Evolutionary conservation across 345 rosid species (phyloP).

Genomic region (Cardamine chenopodiifolia): DNA sequence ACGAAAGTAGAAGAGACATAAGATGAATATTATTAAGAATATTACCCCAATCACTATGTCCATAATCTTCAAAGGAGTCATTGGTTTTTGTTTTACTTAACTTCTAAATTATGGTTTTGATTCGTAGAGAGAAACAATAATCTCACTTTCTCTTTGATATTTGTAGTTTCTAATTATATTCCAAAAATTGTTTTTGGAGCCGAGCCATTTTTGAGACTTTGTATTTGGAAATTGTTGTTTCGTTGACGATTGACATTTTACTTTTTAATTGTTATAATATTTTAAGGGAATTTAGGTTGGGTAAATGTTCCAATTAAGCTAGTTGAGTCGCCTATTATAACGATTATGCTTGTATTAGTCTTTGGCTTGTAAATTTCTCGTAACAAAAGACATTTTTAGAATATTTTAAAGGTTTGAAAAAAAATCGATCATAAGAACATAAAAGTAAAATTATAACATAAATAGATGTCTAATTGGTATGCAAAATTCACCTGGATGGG

Average conservation of each 20-base stretch:
- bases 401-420: background rate
- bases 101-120: background rate
- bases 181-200: background rate
- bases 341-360: background rate
- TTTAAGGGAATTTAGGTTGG: background rate
- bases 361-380: background rate
- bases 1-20: conserved; percentile 35
- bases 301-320: background rate
- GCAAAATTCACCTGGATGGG: background rate
- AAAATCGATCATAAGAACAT: background rate
- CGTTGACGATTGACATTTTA: background rate
- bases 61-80: conserved; percentile 39
- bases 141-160: background rate
- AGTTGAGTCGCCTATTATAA: background rate
- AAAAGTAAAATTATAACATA: background rate
- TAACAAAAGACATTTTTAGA: background rate
- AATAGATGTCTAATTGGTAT: background rate
- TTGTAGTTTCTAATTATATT: conserved; percentile 7
- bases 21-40: conserved; percentile 31
- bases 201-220: conserved; percentile 14
- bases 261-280: background rate
- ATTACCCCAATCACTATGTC: conserved; percentile 34
- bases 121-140: conserved; percentile 3
- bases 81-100: background rate
- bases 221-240: conserved; percentile 22